Evolutionary conservation across 1,284 basidiomycete genomes (phyloP).

Genomic region (Ceratobasidium sp.): DNA sequence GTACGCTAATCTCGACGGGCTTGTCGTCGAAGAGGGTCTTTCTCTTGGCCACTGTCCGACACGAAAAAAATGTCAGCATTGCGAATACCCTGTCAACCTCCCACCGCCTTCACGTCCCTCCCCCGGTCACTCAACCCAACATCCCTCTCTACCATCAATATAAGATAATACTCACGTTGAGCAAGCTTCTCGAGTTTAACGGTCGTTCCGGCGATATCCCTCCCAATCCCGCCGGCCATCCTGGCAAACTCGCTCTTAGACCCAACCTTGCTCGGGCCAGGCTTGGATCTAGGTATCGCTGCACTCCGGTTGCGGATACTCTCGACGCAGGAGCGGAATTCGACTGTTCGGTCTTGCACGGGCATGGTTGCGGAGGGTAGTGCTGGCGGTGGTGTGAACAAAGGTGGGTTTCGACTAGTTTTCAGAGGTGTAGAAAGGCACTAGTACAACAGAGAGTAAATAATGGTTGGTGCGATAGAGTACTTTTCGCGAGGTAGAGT

Average conservation of each 20-base stretch:
- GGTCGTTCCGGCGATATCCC: conserved; percentile 93
- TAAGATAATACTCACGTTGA: conserved; percentile 77
- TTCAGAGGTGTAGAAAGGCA: background rate
- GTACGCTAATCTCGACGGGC: conserved; percentile 96
- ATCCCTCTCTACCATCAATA: background rate
- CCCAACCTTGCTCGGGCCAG: conserved; percentile 57
- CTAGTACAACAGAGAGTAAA: background rate
- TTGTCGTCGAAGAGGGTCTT: conserved; percentile 99
- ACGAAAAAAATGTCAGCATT: conserved; percentile 14
- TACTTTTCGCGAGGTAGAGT: background rate
- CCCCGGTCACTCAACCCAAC: background rate
- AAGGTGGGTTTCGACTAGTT: background rate
- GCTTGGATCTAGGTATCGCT: conserved; percentile 68
- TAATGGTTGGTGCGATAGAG: conserved; percentile 1
- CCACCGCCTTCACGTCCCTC: background rate
- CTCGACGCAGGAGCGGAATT: conserved; percentile 86
- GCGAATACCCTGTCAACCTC: conserved; percentile 8
- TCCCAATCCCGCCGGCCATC: conserved; percentile 91
- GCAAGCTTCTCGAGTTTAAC: conserved; percentile 94
- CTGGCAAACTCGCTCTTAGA: conserved; percentile 89
- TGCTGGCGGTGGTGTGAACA: conserved; percentile 11
- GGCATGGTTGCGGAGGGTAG: conserved; percentile 65
- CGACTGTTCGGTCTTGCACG: conserved; percentile 84
- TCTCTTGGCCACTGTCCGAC: conserved; percentile 89
- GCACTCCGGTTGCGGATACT: conserved; percentile 83